These are phyloP conservation scores for Cercospora citrullina DNA, from an alignment of 2,329 filamentous ascomycete species.

Conservation along the genomic window DNA sequence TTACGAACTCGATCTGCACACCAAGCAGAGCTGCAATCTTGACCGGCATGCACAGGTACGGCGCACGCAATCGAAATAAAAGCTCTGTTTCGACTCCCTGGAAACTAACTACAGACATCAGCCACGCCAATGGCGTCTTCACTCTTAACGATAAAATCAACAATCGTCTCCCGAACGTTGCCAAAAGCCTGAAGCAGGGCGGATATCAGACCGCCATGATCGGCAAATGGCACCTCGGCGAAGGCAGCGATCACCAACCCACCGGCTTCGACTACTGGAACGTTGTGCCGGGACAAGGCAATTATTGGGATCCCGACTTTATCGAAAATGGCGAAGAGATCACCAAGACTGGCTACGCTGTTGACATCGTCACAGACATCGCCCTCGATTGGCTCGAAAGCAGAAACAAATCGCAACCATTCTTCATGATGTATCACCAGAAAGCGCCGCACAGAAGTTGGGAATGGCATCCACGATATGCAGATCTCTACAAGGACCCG, in stretches of 20 bases:
- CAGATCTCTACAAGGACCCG: not conserved
- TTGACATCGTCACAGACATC: not conserved
- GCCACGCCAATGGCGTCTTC: not conserved
- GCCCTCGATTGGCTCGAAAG: not conserved
- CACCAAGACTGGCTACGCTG: not conserved
- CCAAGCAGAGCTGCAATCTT: not conserved
- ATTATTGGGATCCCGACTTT: not conserved
- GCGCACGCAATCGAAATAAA: not conserved
- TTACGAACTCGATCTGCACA: not conserved
- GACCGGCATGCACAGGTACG: not conserved
- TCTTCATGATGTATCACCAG: not conserved
- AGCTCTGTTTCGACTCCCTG: not conserved
- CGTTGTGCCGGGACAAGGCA: not conserved
- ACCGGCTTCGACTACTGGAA: not conserved
- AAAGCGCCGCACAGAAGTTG: not conserved
- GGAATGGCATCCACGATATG: not conserved
- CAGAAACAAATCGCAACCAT: not conserved
- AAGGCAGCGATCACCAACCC: not conserved
- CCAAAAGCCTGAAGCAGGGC: not conserved
- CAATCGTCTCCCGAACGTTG: not conserved
- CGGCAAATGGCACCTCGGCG: not conserved
- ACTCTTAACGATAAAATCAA: not conserved
- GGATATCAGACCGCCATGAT: not conserved
- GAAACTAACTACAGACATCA: not conserved
- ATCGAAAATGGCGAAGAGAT: not conserved